Base-by-base conservation (phyloP, 129 eudicot species). In the Flaveria trinervia region DNA sequence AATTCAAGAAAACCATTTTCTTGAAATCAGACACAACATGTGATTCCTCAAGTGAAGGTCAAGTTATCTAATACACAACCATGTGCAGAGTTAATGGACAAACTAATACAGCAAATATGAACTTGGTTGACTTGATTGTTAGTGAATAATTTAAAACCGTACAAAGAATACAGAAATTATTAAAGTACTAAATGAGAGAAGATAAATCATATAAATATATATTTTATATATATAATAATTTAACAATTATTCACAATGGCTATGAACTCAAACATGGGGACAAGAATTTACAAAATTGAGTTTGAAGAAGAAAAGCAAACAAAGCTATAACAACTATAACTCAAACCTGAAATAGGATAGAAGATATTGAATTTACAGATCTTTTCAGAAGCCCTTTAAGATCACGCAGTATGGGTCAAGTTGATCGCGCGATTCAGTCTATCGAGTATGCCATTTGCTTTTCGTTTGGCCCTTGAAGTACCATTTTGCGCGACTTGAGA, bases 381-480 rank as follows among this genome's bases (percentile, higher is more conserved):
- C 71, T 72, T 84, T 72, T 70, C n/a, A 68, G 33, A 18, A 30
- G 62, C 59, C n/a, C 28, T 12, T 7, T 43, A 54, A 72, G 51
- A 77, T 94, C 88, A 94, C 4, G 99, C 99, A 56, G 96, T 91
- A 68, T 91, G 97, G n/a, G 93, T 94, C 69, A 86, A 89, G 76
- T 91, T 88, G 77, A 74, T 65, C 15, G 86, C 86, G 65, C 97
- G 77, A 55, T 87, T 91, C 43, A 94, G 79, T 77, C 94, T 89
- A 45, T 91, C 97, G 64, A 94, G 97, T 70, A 94, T 91, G 70
- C 96, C 89, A 70, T 72, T 87, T 13, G 99, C 99, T 75, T 94
- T 94, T 50, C 99, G 83, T 88, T 94, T 91, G 18, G 99, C 97
- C 83, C 99, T 83, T 10, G 99, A 87, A 64, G 97, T 94, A 2